A percentile compares a stretch with the other conserved stretches of the same genome.
These are phyloP conservation scores for Zasmidium cellare DNA, from an alignment of 2,329 filamentous ascomycete genomes.

Conservation along the genomic window DNA sequence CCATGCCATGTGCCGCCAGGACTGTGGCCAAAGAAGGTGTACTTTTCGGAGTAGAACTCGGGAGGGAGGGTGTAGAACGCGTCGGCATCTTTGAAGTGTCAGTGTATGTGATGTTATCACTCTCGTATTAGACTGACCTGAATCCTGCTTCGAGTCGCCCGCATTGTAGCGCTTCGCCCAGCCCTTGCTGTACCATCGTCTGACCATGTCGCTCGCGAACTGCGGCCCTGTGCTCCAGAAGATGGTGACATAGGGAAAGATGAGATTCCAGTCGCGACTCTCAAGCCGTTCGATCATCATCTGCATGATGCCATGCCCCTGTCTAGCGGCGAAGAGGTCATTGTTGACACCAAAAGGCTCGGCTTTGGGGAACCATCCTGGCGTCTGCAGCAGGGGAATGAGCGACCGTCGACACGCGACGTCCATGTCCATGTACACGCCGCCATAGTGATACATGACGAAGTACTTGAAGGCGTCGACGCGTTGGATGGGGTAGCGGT, in stretches of 20 bases:
- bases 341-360: constrained; percentile 77
- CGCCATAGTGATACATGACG: constrained; percentile 72
- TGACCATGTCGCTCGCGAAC: constrained; percentile 66
- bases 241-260: constrained; percentile 71
- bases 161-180: neutral
- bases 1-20: constrained; percentile 66
- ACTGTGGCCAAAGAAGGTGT: constrained; percentile 72
- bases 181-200: neutral
- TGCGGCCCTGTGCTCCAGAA: constrained; percentile 78
- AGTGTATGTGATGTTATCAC: neutral
- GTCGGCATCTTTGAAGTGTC: neutral
- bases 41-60: constrained; percentile 66
- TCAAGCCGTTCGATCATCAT: constrained; percentile 66
- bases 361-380: constrained; percentile 71
- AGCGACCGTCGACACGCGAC: constrained; percentile 66
- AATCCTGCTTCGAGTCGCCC: neutral
- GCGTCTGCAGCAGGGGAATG: constrained; percentile 65
- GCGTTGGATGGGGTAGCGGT: constrained; percentile 73
- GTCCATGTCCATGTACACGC: constrained; percentile 79
- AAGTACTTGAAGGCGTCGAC: constrained; percentile 78
- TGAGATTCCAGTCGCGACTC: constrained; percentile 67
- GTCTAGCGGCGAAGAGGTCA: constrained; percentile 73
- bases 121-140: neutral
- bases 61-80: constrained; percentile 58
- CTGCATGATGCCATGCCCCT: constrained; percentile 73